A percentile compares a stretch with the other conserved stretches of the same genome.
Evolutionary conservation across 768 basidiomycete species (phyloP).

Genomic region (Leccinum subgranulosum): DNA sequence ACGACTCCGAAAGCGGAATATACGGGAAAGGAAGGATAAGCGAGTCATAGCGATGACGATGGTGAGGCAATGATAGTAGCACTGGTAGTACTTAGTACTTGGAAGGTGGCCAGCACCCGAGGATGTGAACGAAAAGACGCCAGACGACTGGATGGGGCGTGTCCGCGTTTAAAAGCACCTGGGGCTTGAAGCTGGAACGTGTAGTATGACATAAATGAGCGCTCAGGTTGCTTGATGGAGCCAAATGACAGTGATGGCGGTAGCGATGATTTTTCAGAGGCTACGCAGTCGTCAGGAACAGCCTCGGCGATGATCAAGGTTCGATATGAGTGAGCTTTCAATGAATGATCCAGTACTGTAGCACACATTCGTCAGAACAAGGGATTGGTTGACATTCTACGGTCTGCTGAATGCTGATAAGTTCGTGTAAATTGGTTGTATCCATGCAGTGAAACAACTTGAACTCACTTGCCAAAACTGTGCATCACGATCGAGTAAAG

Average conservation of each 20-base stretch:
- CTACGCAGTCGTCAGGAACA: neutral
- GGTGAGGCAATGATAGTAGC: neutral
- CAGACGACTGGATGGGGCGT: neutral
- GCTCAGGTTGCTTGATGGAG: neutral
- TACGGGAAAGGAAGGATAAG: constrained; percentile 14
- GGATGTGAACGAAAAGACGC: neutral
- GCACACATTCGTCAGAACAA: neutral
- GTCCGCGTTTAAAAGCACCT: neutral
- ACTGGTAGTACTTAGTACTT: neutral
- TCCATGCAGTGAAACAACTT: neutral
- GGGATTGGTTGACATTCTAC: neutral
- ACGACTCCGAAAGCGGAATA: constrained; percentile 17
- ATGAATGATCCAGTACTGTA: neutral
- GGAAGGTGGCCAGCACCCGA: constrained; percentile 15
- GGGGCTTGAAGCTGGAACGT: neutral
- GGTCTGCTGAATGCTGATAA: neutral
- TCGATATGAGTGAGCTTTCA: neutral
- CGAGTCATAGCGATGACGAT: constrained; percentile 11
- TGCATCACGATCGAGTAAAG: neutral
- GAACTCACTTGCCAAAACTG: neutral
- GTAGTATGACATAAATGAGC: neutral
- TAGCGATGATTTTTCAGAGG: neutral
- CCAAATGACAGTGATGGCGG: neutral
- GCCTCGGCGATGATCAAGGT: neutral
- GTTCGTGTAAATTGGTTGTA: no score